phyloP scores from a whole-genome alignment of 805 yeast species.

The Kregervanrija pseudodelftensis region DNA sequence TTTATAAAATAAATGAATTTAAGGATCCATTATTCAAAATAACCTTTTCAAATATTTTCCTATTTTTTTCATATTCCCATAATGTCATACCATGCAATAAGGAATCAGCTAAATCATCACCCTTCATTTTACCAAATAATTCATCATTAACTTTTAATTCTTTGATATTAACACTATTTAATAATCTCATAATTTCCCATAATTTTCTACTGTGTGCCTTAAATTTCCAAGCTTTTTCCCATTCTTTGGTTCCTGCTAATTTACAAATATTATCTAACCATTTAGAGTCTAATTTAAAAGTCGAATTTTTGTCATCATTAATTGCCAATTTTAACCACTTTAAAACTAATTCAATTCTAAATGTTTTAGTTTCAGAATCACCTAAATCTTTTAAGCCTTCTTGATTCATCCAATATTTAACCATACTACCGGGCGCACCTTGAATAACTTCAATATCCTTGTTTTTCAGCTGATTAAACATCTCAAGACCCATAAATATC shows the following conservation, averaged over 20 bases:
- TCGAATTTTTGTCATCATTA: no score
- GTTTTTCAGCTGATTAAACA: conserved; percentile 3
- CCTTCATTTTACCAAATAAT: conserved; percentile 29
- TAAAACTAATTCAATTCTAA: conserved; percentile 6
- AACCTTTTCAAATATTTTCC: conserved; percentile 5
- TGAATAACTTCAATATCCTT: not conserved
- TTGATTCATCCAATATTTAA: conserved; percentile 21
- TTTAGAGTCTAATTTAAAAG: no score
- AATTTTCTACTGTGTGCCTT: conserved; percentile 17
- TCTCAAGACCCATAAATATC: conserved; percentile 21
- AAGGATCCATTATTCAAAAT: not conserved
- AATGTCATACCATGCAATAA: conserved; percentile 54
- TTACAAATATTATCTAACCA: no score
- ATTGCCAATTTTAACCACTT: conserved; percentile 1
- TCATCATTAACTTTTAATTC: conserved; percentile 7
- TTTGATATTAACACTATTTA: conserved; percentile 16
- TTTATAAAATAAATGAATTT: no score
- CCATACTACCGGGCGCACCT: conserved; percentile 19
- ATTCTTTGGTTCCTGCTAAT: not conserved
- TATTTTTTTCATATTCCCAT: conserved; percentile 33
- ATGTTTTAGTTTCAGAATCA: conserved; percentile 4
- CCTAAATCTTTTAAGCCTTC: not conserved
- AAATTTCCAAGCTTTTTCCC: conserved; percentile 9
- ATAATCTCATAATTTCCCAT: conserved; percentile 18
- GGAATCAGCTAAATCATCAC: conserved; percentile 62